phyloP scores from a whole-genome alignment of 257 asterid genomes.

The Solanum appendiculatum region DNA sequence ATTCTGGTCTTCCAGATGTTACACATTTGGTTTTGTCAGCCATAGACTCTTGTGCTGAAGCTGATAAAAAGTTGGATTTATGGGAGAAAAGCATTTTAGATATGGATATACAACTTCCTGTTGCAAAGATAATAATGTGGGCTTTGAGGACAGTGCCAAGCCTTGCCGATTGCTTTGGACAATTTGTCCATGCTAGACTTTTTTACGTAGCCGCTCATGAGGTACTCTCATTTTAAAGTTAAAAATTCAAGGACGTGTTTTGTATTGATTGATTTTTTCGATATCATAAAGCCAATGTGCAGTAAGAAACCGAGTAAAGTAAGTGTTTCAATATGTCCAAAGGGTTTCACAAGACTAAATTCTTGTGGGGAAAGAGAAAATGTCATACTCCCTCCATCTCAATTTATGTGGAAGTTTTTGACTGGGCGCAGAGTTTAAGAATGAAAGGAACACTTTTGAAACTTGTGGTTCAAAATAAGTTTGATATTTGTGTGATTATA shows the following conservation, averaged over 20 bases:
- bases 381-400: not conserved
- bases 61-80: conserved; percentile 26
- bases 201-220: conserved; percentile 24
- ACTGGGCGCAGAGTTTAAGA: not conserved
- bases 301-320: not conserved
- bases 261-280: not conserved
- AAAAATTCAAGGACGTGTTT: not conserved
- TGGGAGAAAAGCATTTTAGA: conserved; percentile 39
- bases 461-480: not conserved
- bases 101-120: conserved; percentile 57
- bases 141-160: conserved; percentile 61
- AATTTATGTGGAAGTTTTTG: not conserved
- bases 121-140: conserved; percentile 56
- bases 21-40: conserved; percentile 65
- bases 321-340: not conserved
- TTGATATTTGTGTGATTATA: not conserved
- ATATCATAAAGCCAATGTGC: not conserved
- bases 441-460: not conserved
- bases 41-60: conserved; percentile 44
- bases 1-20: conserved; percentile 50
- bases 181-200: conserved; percentile 60
- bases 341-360: not conserved
- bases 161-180: conserved; percentile 68
- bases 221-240: conserved; percentile 21
- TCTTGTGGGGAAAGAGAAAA: not conserved